Evolutionary conservation across 2,329 filamentous ascomycete species (phyloP).

Genomic region (Xylariaceae sp.): DNA sequence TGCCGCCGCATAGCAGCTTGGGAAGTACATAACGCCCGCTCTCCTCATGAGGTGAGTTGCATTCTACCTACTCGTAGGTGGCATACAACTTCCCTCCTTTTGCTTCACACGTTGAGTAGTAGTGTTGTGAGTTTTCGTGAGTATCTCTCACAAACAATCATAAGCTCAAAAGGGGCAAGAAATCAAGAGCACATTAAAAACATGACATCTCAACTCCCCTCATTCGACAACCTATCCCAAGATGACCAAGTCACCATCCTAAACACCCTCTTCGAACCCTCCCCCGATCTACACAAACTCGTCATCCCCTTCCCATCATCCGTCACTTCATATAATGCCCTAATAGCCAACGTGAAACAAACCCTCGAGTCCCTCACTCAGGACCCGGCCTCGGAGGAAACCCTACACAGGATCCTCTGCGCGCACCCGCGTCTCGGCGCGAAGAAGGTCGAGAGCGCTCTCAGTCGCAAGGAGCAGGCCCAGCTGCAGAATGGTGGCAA

Average conservation of each 20-base stretch:
- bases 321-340: background rate
- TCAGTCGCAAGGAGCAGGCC: slow-evolving; percentile 78
- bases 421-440: slow-evolving; percentile 81
- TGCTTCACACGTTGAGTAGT: too few species aligned
- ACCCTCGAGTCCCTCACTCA: background rate
- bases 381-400: slow-evolving; percentile 42
- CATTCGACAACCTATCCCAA: slow-evolving; percentile 35
- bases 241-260: slow-evolving; percentile 47
- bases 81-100: background rate
- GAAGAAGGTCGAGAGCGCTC: slow-evolving; percentile 73
- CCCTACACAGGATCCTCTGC: slow-evolving; percentile 65
- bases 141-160: background rate
- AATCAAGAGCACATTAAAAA: background rate
- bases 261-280: slow-evolving; percentile 82
- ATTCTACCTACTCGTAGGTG: background rate
- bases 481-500: slow-evolving; percentile 55
- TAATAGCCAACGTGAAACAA: background rate
- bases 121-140: background rate
- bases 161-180: background rate
- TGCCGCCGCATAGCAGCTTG: background rate
- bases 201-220: slow-evolving; percentile 46
- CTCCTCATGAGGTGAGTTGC: too few species aligned
- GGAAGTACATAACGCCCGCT: too few species aligned
- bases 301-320: background rate
- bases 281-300: slow-evolving; percentile 61